phyloP scores from a whole-genome alignment of 768 basidiomycete genomes.

The Exsudoporus frostii region DNA sequence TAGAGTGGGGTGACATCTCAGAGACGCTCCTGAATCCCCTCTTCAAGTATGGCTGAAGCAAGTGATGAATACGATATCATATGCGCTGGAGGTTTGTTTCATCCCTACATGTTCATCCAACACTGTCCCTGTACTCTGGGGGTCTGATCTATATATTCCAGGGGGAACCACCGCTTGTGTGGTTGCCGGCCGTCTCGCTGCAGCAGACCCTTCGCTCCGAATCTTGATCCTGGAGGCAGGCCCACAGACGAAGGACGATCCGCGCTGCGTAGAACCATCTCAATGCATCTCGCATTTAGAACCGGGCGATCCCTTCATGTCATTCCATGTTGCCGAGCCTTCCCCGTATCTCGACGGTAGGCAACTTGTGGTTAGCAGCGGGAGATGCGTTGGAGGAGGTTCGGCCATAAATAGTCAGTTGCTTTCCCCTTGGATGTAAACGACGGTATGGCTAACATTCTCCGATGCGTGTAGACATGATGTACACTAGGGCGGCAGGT shows the following conservation, averaged over 20 bases:
- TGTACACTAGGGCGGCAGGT: constrained; percentile 55
- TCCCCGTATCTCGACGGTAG: constrained; percentile 14
- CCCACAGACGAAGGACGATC: constrained; percentile 21
- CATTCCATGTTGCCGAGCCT: constrained; percentile 16
- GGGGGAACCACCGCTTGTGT: constrained; percentile 38
- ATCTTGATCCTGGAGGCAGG: constrained; percentile 31
- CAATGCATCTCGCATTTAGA: constrained; percentile 20
- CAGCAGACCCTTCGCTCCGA: constrained; percentile 21
- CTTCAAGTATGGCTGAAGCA: constrained; percentile 8
- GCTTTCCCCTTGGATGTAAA: background rate
- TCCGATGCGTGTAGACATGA: constrained; percentile 30
- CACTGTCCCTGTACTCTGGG: background rate
- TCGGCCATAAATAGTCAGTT: constrained; percentile 48
- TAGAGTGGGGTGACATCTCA: background rate
- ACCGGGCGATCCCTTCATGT: constrained; percentile 16
- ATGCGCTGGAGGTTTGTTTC: constrained; percentile 50
- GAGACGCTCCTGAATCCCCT: background rate
- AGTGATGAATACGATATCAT: constrained; percentile 43
- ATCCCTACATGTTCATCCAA: background rate
- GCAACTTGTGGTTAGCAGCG: constrained; percentile 16
- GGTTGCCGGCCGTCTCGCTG: constrained; percentile 28
- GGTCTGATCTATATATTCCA: constrained; percentile 1
- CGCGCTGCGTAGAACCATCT: constrained; percentile 22
- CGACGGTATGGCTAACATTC: background rate
- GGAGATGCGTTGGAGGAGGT: constrained; percentile 34